Percentiles rank a stretch among this genome's conserved stretches.
These are phyloP conservation scores for Leccinum boreale DNA, from an alignment of 768 basidiomycete genomes.

Conservation along the genomic window DNA sequence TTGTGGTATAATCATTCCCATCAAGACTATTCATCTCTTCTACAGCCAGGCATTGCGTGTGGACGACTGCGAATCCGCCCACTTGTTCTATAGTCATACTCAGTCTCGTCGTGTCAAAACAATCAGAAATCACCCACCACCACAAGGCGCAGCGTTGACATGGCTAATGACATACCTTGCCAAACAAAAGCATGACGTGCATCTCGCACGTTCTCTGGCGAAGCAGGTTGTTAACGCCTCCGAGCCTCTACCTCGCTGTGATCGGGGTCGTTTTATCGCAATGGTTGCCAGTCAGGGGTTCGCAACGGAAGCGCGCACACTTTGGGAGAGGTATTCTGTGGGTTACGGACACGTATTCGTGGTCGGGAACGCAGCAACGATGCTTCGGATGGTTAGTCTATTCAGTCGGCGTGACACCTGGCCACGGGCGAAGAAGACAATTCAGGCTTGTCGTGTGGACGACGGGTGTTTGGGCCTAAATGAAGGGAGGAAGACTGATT, in stretches of 20 bases:
- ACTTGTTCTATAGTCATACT: constrained; percentile 45
- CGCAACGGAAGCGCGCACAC: constrained; percentile 42
- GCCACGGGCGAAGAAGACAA: constrained; percentile 7
- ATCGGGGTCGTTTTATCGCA: constrained; percentile 50
- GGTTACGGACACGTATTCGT: constrained; percentile 42
- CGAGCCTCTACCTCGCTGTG: constrained; percentile 40
- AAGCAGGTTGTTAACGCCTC: constrained; percentile 43
- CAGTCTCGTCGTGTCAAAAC: constrained; percentile 32
- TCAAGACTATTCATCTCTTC: constrained; percentile 43
- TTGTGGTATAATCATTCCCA: constrained; percentile 37
- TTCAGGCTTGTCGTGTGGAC: not conserved
- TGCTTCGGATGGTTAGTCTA: constrained; percentile 44
- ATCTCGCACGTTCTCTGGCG: constrained; percentile 49
- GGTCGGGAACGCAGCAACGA: constrained; percentile 40
- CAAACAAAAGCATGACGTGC: constrained; percentile 35
- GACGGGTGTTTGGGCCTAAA: not conserved
- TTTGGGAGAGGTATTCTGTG: constrained; percentile 56
- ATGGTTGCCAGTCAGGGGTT: constrained; percentile 46
- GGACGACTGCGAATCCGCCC: constrained; percentile 35
- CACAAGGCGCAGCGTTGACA: constrained; percentile 41
- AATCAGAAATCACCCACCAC: constrained; percentile 46
- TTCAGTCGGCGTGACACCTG: constrained; percentile 30
- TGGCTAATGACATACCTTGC: constrained; percentile 55
- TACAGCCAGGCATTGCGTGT: constrained; percentile 39
- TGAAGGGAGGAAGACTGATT: constrained; percentile 5